Evolutionary conservation across 2,329 filamentous ascomycete genomes (phyloP), one percentile per base, ranked within the genome.

Genomic region (Penicillium italicum): DNA sequence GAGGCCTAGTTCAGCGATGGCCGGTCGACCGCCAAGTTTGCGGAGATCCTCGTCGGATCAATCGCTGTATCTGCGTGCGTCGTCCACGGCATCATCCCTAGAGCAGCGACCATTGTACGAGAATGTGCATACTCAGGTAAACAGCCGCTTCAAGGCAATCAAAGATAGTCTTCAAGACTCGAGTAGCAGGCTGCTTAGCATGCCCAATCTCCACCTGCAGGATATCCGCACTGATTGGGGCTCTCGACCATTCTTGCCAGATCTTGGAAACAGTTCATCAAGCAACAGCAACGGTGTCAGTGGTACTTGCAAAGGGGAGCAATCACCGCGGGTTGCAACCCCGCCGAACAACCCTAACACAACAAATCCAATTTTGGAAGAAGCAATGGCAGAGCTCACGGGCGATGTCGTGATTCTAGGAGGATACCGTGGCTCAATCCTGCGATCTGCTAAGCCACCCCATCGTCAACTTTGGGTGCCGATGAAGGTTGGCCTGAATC

Each of bases 401-500:
- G 92, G 93, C 0, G 93, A 97, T 68, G 72, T 97, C 8, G 90
- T 97, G 8, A 80, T 97, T 30, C 81, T 97, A 68, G 93, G 93
- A 20, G 93, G 93, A 14, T 96, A 97, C 69, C 83, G 93, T 61
- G 93, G 93, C 4, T 96, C 92, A 0, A 82, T 97, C n/a, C 74
- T 97, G 30, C 85, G 92, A 30, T 95, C 91, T 11, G 88, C 90
- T 11, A 86, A 91, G 59, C 83, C 89, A 9, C 88, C 89, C 4
- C 85, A 93, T 67, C 85, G 91, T n/a, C 91, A 96, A 69, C 77
- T 96, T 0, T 97, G 93, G 93, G 90, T 95, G 1, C 92, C 92
- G 0, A 87, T 97, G 67, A 97, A 97, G 73, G 87, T 96, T 28
- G 92, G 93, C 1, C 77, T 97, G 48, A 96, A 96, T 64, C 83